phyloP scores from a whole-genome alignment of 768 basidiomycete species.

The Lactifluus rugatus region DNA sequence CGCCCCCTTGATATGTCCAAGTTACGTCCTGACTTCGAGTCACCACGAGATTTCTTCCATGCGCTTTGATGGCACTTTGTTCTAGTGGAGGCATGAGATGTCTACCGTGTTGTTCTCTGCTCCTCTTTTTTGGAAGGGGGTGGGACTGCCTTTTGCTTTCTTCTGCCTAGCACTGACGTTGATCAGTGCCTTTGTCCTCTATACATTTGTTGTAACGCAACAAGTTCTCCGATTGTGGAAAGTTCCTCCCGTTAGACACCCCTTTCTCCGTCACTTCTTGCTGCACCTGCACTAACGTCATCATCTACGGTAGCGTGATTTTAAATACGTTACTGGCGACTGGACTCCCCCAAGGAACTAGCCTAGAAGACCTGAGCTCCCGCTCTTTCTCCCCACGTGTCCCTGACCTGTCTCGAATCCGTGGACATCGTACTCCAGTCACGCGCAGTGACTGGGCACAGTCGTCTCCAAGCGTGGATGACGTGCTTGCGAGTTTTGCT shows the following conservation, averaged over 20 bases:
- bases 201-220: neutral
- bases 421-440: neutral
- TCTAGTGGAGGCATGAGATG: neutral
- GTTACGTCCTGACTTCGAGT: neutral
- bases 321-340: slow-evolving; percentile 15
- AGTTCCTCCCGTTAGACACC: neutral
- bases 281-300: neutral
- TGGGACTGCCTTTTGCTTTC: neutral
- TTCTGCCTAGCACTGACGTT: neutral
- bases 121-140: neutral
- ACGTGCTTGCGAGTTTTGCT: slow-evolving; percentile 25
- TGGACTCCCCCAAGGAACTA: neutral
- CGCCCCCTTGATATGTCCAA: neutral
- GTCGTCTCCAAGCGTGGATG: slow-evolving; percentile 2
- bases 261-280: neutral
- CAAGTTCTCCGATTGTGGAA: neutral
- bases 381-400: neutral
- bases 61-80: neutral
- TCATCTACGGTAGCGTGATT: slow-evolving; percentile 13
- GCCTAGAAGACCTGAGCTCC: neutral
- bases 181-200: neutral
- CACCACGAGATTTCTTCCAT: neutral
- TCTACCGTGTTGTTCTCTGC: neutral
- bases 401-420: slow-evolving; percentile 13
- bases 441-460: neutral